Evolutionary conservation across 1,284 basidiomycete genomes (phyloP), one percentile per base, ranked within the genome.

Genomic region (Tilletia caries): DNA sequence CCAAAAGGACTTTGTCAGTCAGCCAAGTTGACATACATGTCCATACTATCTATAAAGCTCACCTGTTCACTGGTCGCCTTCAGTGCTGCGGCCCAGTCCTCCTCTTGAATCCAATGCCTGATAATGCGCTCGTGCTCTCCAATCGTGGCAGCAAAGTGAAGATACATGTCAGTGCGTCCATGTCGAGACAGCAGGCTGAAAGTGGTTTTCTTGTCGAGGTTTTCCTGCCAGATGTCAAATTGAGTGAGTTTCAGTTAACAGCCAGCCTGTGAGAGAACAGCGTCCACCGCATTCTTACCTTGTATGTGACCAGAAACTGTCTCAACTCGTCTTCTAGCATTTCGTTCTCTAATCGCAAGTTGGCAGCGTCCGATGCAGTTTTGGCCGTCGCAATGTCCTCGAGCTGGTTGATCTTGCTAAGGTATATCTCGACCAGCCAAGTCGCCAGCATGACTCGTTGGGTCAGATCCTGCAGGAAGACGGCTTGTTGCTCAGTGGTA

Each of bases 371-470:
- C 2, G 90, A 90, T 2, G 91, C 88, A 0, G 90, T 90, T 83
- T 94, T 92, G 0, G 94, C 85, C n/a, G 77, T 84, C 6, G 75
- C 73, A 1, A 92, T 85, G 79, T 98, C 96, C 81, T 99, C 96
- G 64, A 98, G 86, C 74, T 95, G 92, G 79, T 97, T 95, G 83
- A 93, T 93, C 85, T 96, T 98, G 84, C 91, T 91, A 27, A 99
- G 88, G 82, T 95, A 98, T 75, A 98, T 94, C 84, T 99, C 96
- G 34, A 96, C 90, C 6, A 98, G 89, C 96, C 96, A 99, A 0
- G 95, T 98, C 1, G 96, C 94, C 8, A 99, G 86, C 91, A 98
- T 95, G 90, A 95, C 94, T 41, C 96, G 88, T 83, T 97, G 94
- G 0, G 92, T 93, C 62, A 92, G 77, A 76, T 96, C 93, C 58